Conservation (phyloP, 1,284 basidiomycete genomes). For the Irpex sp. region DNA sequence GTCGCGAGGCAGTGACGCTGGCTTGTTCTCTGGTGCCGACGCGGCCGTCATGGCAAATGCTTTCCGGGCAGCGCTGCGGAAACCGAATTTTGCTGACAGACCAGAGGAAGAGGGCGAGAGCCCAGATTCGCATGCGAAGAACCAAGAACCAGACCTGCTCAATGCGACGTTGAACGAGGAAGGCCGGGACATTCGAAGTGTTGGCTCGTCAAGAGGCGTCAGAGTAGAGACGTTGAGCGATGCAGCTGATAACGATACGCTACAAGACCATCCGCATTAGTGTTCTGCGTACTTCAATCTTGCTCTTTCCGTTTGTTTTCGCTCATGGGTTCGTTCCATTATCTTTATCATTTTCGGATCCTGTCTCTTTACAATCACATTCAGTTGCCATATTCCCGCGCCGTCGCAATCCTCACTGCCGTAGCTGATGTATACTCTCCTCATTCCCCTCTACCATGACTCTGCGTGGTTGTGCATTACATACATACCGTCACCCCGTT, state of each 20-base stretch:
- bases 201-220: constrained; percentile 72
- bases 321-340: constrained; percentile 22
- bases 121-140: constrained; percentile 39
- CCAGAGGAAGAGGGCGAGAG: constrained; percentile 68
- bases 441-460: background rate
- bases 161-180: constrained; percentile 76
- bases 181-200: constrained; percentile 77
- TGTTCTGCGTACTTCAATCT: constrained; percentile 24
- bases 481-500: background rate
- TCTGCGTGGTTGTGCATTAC: background rate
- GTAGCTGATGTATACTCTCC: background rate
- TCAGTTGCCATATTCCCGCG: background rate
- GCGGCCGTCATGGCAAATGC: constrained; percentile 87
- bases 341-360: constrained; percentile 12
- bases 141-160: constrained; percentile 37
- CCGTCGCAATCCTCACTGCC: background rate
- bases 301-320: constrained; percentile 3
- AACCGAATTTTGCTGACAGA: constrained; percentile 72
- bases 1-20: constrained; percentile 57
- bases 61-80: constrained; percentile 77
- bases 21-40: constrained; percentile 74
- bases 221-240: constrained; percentile 68
- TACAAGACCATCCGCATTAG: constrained; percentile 34
- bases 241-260: constrained; percentile 50
- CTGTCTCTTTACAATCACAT: background rate